Base-by-base conservation (phyloP, 2,329 filamentous ascomycete genomes). In the Hirsutella thompsonii region DNA sequence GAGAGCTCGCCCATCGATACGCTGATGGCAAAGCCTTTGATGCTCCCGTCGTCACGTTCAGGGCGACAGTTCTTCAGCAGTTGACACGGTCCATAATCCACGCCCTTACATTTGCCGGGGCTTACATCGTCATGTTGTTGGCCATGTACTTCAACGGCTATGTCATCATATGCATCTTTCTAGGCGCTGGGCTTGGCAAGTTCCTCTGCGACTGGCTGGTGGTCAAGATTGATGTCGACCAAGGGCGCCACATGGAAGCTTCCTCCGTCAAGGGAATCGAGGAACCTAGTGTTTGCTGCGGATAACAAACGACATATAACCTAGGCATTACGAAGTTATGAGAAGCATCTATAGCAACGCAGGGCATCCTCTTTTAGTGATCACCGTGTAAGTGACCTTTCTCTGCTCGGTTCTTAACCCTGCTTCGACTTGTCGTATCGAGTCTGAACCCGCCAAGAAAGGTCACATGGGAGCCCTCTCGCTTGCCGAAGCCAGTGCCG, bases 141-240 rank as follows among this genome's bases (percentile, higher is more conserved):
- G 70, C 70, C 48, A 76, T 76, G 71, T 74, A 74, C 55, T 76
- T 71, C 53, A 75, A 75, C 49, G 74, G 79, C 26, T 90, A 84
- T 58, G 72, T 90, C 46, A 85, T 90, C 55, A 81, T 90, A 44
- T 83, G 76, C 50, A 84, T 90, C 53, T 74, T 90, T 44, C 52
- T 73, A 34, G 70, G 70, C 4, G 67, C 67, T 9, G 64, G 66
- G 8, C 47, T 73, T 36, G 70, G 70, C 44, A 72, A 72, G 55
- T 72, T 72, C 49, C 47, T 71, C n/a, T 71, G 65, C 48, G 69
- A 72, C 52, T 74, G 70, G 70, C 55, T 71, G 52, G 64, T 64
- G 20, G 56, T 60, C 37, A 63, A 58, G 42, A 56, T 71, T n/a
- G 56, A 64, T 0, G 42, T 62, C 23, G 55, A 53, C 1, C 47